These are phyloP conservation scores for Talaromyces albobiverticillius DNA, from an alignment of 2,329 filamentous ascomycete genomes.

Conservation along the genomic window DNA sequence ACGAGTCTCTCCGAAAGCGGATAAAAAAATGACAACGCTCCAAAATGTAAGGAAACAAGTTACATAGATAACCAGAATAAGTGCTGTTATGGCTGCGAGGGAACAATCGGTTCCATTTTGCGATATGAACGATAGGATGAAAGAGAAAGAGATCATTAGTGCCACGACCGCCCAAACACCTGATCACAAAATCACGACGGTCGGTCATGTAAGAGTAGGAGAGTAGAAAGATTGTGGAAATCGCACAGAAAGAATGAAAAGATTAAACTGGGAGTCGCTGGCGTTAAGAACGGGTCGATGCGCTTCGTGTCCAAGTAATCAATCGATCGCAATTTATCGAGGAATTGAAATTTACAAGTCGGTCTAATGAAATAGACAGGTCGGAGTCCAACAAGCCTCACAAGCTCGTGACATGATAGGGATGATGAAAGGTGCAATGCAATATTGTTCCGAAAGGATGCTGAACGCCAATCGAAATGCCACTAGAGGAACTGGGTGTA, in stretches of 20 bases:
- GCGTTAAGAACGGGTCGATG: constrained; percentile 6
- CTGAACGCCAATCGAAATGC: constrained; percentile 30
- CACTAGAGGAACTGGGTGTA: constrained; percentile 97
- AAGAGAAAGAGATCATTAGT: constrained; percentile 16
- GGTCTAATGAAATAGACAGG: constrained; percentile 10
- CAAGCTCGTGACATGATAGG: constrained; percentile 8
- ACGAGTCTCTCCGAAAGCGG: constrained; percentile 6
- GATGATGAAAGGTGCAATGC: constrained; percentile 1
- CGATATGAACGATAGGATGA: constrained; percentile 18
- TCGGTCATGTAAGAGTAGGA: not conserved
- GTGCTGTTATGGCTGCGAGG: not conserved
- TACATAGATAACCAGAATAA: constrained; percentile 9
- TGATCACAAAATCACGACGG: not conserved
- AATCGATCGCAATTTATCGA: constrained; percentile 11
- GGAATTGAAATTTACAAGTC: constrained; percentile 13
- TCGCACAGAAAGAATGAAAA: constrained; percentile 2
- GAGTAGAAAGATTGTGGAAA: not conserved
- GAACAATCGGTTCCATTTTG: constrained; percentile 5
- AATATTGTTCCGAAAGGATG: constrained; percentile 9
- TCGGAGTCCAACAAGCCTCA: constrained; percentile 8
- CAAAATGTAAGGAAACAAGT: constrained; percentile 8
- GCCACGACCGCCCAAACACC: constrained; percentile 8
- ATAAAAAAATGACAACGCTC: constrained; percentile 11
- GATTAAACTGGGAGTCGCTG: constrained; percentile 4
- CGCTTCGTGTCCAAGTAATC: constrained; percentile 12